Evolutionary conservation across 2,329 filamentous ascomycete species (phyloP).

Genomic region (Lachnellula subtilissima): DNA sequence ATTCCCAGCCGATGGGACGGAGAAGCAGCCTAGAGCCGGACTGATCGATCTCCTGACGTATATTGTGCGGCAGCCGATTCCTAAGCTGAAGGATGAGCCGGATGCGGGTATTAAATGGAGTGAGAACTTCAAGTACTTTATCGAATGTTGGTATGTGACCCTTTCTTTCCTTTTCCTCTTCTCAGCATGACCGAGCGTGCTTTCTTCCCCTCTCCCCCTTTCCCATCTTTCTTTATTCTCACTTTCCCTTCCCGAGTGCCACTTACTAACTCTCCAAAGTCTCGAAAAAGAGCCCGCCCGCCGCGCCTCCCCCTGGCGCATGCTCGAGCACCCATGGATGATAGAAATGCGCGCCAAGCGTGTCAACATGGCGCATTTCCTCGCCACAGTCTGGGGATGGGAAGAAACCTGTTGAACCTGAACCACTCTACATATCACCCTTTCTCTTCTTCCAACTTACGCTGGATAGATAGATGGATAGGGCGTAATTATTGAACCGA

Average conservation of each 20-base stretch:
- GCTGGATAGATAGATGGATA: too few relatives aligned
- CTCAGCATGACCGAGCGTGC: not conserved
- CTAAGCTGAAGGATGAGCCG: slow-evolving; percentile 91
- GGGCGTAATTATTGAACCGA: too few relatives aligned
- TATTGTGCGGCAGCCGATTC: slow-evolving; percentile 92
- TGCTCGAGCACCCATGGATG: slow-evolving; percentile 99
- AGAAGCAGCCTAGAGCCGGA: slow-evolving; percentile 88
- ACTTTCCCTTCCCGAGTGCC: too few relatives aligned
- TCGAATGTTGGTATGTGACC: slow-evolving; percentile 87
- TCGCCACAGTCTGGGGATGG: slow-evolving; percentile 97
- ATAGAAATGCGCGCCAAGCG: slow-evolving; percentile 91
- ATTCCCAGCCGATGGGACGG: slow-evolving; percentile 92
- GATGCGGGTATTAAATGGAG: slow-evolving; percentile 89
- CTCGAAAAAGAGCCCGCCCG: slow-evolving; percentile 82
- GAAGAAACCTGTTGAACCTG: slow-evolving; percentile 37
- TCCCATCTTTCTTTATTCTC: not conserved
- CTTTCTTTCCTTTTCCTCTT: slow-evolving; percentile 4
- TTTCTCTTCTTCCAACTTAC: not conserved
- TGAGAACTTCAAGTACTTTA: slow-evolving; percentile 98
- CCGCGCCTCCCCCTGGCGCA: slow-evolving; percentile 92
- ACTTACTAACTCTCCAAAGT: slow-evolving; percentile 42
- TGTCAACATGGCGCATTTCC: slow-evolving; percentile 94
- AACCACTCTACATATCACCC: not conserved
- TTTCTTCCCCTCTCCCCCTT: not conserved
- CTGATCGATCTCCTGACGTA: slow-evolving; percentile 95